Base-by-base conservation (phyloP, 73 alveolate species). In the Paraurostyla sp. region DNA sequence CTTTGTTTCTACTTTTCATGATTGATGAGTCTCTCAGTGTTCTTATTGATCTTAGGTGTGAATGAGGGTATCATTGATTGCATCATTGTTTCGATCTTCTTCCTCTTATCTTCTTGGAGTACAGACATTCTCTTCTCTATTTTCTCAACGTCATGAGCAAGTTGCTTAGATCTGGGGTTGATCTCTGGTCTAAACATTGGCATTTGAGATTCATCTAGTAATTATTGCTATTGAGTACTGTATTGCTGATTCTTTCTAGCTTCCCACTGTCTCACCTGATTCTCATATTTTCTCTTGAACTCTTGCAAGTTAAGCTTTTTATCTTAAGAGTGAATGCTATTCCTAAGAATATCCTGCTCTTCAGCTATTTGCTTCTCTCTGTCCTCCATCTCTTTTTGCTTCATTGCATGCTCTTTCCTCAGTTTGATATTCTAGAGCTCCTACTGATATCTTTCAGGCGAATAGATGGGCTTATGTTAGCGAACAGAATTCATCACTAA, bases 71-170 rank as follows among this genome's bases (percentile, higher is more conserved):
- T 2, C 35, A 48, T 27, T 16, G 29, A 13, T 50, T 3, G n/a
- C 59, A 6, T 22, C 13, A 73, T 13, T 18, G 41, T 48, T 45
- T 6, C 69, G 3, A 73, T 16, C 27, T 73, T 73, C 23, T 35
- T 73, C 42, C 29, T 48, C 38, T 50, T 73, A 11, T 50, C 59
- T 18, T 73, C 87, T 29, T 73, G 30, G 3, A 73, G 50, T 22
- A 45, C 29, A 3, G 4, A 4, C 3, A 73, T 22, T 30, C 87
- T 42, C 4, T 73, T 43, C 7, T 73, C 87, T 20, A 73, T 11
- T 25, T 45, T 73, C 49, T 73, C 59, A n/a, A 73, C 46, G 46
- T 73, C 59, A n/a, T 73, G 6, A 0, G 87, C 87, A 13, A 73
- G 7, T 0, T 13, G 4, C 27, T 50, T 73, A 13, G 87, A 73